phyloP scores from a whole-genome alignment of 257 asterid genomes.

The Lavandula angustifolia region DNA sequence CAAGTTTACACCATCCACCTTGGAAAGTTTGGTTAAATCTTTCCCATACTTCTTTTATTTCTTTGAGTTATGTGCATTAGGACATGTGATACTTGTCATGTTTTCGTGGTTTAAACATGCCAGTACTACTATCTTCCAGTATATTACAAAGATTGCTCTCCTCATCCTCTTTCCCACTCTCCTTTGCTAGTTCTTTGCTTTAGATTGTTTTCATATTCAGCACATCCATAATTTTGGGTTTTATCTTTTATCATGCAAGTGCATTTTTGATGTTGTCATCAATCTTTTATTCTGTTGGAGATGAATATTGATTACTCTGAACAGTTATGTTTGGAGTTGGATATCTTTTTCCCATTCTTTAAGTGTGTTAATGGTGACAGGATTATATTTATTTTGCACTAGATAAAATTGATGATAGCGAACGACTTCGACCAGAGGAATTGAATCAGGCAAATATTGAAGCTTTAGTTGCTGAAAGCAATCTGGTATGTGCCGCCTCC shows the following conservation, averaged over 20 bases:
- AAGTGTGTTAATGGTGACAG: slow-evolving; percentile 23
- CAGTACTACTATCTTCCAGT: slow-evolving; percentile 10
- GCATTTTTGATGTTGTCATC: slow-evolving; percentile 22
- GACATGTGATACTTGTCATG: background rate
- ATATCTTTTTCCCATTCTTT: slow-evolving; percentile 4
- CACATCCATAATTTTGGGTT: background rate
- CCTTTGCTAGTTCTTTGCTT: slow-evolving; percentile 4
- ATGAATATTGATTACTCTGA: slow-evolving; percentile 69
- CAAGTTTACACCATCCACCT: slow-evolving; percentile 1
- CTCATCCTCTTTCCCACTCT: background rate
- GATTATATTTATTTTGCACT: slow-evolving; percentile 33
- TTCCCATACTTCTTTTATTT: background rate
- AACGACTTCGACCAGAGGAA: slow-evolving; percentile 94
- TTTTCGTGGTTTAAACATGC: slow-evolving; percentile 15
- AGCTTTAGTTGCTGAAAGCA: slow-evolving; percentile 98
- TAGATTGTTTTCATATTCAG: slow-evolving; percentile 3
- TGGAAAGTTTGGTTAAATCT: slow-evolving; percentile 7
- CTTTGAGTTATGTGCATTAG: slow-evolving; percentile 11
- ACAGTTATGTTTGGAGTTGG: slow-evolving; percentile 70
- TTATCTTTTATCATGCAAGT: slow-evolving; percentile 22
- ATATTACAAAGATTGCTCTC: slow-evolving; percentile 17
- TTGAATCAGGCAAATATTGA: slow-evolving; percentile 95
- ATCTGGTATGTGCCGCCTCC: slow-evolving; percentile 60
- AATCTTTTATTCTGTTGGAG: slow-evolving; percentile 33
- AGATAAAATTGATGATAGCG: slow-evolving; percentile 72